Evolutionary conservation across 768 basidiomycete species (phyloP).

Genomic region (Mycena polygramma): DNA sequence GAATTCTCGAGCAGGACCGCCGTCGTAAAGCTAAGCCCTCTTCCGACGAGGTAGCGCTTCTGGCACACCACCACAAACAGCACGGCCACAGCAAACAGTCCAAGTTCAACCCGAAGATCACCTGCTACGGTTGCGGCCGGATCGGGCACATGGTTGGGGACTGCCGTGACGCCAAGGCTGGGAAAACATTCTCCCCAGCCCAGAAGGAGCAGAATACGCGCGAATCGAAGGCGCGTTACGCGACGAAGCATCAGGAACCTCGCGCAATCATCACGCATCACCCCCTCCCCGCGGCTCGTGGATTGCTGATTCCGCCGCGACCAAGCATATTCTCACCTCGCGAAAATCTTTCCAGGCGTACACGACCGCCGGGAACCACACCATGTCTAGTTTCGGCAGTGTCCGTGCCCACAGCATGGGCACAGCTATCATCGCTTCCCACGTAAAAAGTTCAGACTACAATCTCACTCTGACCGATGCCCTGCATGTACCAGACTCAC

Average conservation of each 20-base stretch:
- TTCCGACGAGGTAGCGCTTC: no score
- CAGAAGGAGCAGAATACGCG: not conserved
- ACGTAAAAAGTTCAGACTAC: slow-evolving; percentile 13
- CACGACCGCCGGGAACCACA: not conserved
- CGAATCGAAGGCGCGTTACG: not conserved
- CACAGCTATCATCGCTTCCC: slow-evolving; percentile 12
- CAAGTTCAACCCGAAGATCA: no score
- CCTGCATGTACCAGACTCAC: slow-evolving; percentile 29
- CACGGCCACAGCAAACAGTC: no score
- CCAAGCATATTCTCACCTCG: slow-evolving; percentile 9
- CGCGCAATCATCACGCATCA: no score
- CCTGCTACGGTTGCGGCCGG: no score
- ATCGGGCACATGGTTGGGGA: no score
- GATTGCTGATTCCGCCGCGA: slow-evolving; percentile 21
- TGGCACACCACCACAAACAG: no score
- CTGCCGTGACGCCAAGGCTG: not conserved
- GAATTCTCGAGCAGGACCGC: no score
- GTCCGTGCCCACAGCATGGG: slow-evolving; percentile 7
- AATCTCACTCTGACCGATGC: slow-evolving; percentile 19
- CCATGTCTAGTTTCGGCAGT: slow-evolving; percentile 22
- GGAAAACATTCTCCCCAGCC: slow-evolving; percentile 1
- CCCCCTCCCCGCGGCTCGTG: slow-evolving; percentile 5
- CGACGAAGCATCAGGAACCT: slow-evolving; percentile 8
- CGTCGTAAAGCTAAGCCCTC: no score
- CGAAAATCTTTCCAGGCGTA: slow-evolving; percentile 5